A percentile compares a stretch with the other conserved stretches of the same genome.
Conservation (phyloP, 1,284 basidiomycete genomes). For the Sanguinoderma infundibulare region DNA sequence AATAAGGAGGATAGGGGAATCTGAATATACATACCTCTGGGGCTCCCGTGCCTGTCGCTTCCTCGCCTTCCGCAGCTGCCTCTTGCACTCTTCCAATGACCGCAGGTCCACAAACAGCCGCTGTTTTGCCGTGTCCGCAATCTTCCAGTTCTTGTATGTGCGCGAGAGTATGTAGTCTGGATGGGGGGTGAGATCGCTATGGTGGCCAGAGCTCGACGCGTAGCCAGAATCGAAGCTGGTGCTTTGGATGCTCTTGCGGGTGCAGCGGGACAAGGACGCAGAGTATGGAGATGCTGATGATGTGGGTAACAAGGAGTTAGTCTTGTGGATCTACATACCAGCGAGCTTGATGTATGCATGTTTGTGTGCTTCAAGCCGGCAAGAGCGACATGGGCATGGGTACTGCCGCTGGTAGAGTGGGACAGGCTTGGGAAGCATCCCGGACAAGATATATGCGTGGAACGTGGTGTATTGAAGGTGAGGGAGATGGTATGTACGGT, state of each 20-base stretch:
- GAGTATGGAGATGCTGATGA: neutral
- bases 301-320: neutral
- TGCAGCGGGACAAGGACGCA: neutral
- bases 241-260: slow-evolving; percentile 2
- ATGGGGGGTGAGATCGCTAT: slow-evolving; percentile 11
- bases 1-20: neutral
- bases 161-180: slow-evolving; percentile 23
- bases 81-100: slow-evolving; percentile 15
- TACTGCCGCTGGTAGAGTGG: too few species aligned
- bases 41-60: slow-evolving; percentile 10
- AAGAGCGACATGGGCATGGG: too few species aligned
- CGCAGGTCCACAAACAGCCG: slow-evolving; percentile 19
- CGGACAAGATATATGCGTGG: too few species aligned
- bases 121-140: slow-evolving; percentile 29
- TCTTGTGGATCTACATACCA: too few species aligned
- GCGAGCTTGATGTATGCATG: too few species aligned
- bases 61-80: slow-evolving; percentile 23
- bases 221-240: slow-evolving; percentile 24
- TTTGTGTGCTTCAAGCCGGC: too few species aligned
- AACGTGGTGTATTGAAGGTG: too few species aligned
- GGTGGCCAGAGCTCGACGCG: slow-evolving; percentile 7
- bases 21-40: slow-evolving; percentile 25
- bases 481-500: too few species aligned
- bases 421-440: too few species aligned
- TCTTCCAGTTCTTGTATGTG: slow-evolving; percentile 28